Evolutionary conservation across 1,284 basidiomycete species (phyloP).

Genomic region (Naganishia albida): DNA sequence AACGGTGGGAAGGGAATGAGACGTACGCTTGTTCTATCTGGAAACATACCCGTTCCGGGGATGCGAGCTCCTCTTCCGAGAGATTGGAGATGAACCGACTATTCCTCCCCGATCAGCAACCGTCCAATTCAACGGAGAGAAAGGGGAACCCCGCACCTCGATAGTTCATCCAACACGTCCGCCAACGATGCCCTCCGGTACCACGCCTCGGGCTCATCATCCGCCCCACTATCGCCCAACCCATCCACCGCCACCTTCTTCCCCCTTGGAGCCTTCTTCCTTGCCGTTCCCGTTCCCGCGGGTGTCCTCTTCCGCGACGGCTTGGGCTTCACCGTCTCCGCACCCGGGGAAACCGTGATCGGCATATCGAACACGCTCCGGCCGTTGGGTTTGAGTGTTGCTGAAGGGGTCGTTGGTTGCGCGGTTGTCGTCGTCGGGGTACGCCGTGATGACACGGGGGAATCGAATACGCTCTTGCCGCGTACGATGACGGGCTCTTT

Average conservation of each 20-base stretch:
- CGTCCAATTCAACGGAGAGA: not conserved
- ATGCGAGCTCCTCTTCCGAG: slow-evolving; percentile 86
- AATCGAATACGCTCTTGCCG: slow-evolving; percentile 2
- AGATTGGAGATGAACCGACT: slow-evolving; percentile 97
- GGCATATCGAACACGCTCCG: slow-evolving; percentile 22
- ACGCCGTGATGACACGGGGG: not conserved
- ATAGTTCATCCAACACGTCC: slow-evolving; percentile 81
- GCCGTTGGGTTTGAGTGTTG: slow-evolving; percentile 7
- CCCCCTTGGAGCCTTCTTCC: not conserved
- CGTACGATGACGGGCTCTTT: too few relatives aligned
- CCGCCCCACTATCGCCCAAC: not conserved
- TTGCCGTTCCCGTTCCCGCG: too few relatives aligned
- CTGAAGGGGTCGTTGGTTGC: not conserved
- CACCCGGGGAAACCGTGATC: not conserved
- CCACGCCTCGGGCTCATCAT: slow-evolving; percentile 20
- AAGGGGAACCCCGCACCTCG: slow-evolving; percentile 63
- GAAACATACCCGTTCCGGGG: slow-evolving; percentile 92
- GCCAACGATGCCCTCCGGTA: slow-evolving; percentile 47
- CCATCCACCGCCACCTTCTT: slow-evolving; percentile 1
- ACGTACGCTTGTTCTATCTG: slow-evolving; percentile 98
- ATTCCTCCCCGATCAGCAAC: not conserved
- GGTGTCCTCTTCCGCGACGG: not conserved
- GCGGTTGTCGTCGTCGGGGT: not conserved
- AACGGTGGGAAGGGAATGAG: slow-evolving; percentile 30
- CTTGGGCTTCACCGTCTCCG: not conserved